Evolutionary conservation across 2,329 filamentous ascomycete genomes (phyloP).

Genomic region (Pseudomassariella vexata): DNA sequence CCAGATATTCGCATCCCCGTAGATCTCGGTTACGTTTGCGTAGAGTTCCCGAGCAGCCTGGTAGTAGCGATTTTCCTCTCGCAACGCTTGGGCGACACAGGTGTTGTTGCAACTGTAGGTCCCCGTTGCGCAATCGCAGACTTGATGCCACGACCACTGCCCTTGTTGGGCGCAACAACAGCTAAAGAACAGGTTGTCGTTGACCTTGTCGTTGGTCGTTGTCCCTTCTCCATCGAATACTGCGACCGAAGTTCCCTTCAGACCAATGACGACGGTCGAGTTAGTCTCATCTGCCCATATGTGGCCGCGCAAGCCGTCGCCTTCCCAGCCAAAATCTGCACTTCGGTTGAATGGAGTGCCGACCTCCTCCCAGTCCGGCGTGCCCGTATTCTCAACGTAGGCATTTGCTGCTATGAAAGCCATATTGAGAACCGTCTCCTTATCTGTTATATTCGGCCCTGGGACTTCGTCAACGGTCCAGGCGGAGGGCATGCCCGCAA

Average conservation of each 20-base stretch:
- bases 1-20: conserved; percentile 82
- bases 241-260: conserved; percentile 87
- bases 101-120: conserved; percentile 91
- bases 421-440: conserved; percentile 74
- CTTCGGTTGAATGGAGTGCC: conserved; percentile 77
- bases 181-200: conserved; percentile 96
- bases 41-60: conserved; percentile 84
- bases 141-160: conserved; percentile 82
- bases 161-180: conserved; percentile 96
- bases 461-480: conserved; percentile 79
- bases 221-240: conserved; percentile 97
- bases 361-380: conserved; percentile 79
- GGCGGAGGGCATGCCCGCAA: conserved; percentile 63
- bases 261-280: conserved; percentile 79
- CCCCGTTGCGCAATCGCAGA: conserved; percentile 85
- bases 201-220: conserved; percentile 94
- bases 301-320: conserved; percentile 83
- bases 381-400: conserved; percentile 68
- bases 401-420: conserved; percentile 87
- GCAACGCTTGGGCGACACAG: conserved; percentile 71
- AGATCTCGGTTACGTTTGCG: conserved; percentile 83
- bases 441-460: conserved; percentile 79
- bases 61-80: conserved; percentile 86
- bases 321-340: conserved; percentile 87
- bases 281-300: conserved; percentile 85